phyloP scores from a whole-genome alignment of 129 eudicot genomes.

The Deinandra increscens region DNA sequence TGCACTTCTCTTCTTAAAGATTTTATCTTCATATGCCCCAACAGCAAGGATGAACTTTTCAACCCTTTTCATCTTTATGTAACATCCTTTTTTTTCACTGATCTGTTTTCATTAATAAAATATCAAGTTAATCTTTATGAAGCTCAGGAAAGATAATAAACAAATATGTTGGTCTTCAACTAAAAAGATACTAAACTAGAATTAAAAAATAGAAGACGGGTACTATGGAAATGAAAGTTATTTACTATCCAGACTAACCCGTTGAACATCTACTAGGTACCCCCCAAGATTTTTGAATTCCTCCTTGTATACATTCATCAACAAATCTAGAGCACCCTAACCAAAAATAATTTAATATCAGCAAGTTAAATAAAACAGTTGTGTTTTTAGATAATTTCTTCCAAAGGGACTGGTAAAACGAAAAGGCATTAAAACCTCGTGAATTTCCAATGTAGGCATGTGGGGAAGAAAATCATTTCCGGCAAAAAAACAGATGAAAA shows the following conservation, averaged over 20 bases:
- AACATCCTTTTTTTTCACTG: conserved; percentile 36
- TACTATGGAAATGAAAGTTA: not conserved
- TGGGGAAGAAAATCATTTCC: conserved; percentile 75
- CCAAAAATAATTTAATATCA: not conserved
- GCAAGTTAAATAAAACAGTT: not conserved
- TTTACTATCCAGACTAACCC: conserved; percentile 30
- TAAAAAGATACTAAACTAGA: no score
- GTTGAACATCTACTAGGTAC: conserved; percentile 45
- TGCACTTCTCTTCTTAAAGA: conserved; percentile 49
- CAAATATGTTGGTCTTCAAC: not conserved
- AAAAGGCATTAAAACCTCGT: conserved; percentile 43
- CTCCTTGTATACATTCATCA: conserved; percentile 52
- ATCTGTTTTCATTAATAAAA: conserved; percentile 32
- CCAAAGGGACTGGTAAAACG: not conserved
- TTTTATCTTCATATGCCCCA: conserved; percentile 52
- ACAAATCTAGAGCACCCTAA: conserved; percentile 52
- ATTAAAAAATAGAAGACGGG: not conserved
- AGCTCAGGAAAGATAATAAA: no score
- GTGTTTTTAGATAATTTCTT: not conserved
- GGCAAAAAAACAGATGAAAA: conserved; percentile 56
- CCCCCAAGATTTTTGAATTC: conserved; percentile 63
- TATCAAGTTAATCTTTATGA: no score
- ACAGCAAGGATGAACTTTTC: conserved; percentile 59
- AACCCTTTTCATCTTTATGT: conserved; percentile 47
- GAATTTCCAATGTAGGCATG: conserved; percentile 59